Evolutionary conservation across 257 asterid genomes (phyloP).

Genomic region (Cordia subcordata): DNA sequence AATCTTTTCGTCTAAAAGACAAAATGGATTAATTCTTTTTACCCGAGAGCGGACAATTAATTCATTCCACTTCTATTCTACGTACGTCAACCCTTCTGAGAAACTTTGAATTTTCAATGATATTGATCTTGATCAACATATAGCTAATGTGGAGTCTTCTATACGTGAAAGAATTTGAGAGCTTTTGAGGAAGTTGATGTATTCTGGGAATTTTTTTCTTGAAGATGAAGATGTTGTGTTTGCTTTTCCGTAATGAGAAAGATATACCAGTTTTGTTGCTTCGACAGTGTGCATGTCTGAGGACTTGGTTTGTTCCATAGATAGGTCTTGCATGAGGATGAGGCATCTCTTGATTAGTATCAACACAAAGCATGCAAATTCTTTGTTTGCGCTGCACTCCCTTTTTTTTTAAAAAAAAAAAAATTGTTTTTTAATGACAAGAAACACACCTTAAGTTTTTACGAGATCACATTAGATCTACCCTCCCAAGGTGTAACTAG

Average conservation of each 20-base stretch:
- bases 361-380: conserved; percentile 22
- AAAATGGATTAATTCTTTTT: not conserved
- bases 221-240: not conserved
- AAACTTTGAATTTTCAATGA: not conserved
- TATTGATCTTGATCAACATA: not conserved
- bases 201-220: not conserved
- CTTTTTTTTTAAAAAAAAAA: too few species aligned
- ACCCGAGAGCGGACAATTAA: too few species aligned
- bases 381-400: conserved; percentile 38
- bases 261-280: conserved; percentile 49
- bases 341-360: conserved; percentile 22
- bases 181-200: not conserved
- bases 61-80: too few species aligned
- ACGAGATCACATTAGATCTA: too few species aligned
- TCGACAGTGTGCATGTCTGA: conserved; percentile 14
- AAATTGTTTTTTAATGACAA: too few species aligned
- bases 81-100: too few species aligned
- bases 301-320: too few species aligned
- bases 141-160: not conserved
- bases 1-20: not conserved
- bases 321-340: too few species aligned
- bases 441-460: too few species aligned
- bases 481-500: too few species aligned
- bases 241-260: conserved; percentile 24
- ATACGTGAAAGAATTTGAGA: not conserved